Percentiles rank a stretch among this genome's conserved stretches.
phyloP scores from a whole-genome alignment of 2,329 filamentous ascomycete species.

The Colletotrichum tanaceti region DNA sequence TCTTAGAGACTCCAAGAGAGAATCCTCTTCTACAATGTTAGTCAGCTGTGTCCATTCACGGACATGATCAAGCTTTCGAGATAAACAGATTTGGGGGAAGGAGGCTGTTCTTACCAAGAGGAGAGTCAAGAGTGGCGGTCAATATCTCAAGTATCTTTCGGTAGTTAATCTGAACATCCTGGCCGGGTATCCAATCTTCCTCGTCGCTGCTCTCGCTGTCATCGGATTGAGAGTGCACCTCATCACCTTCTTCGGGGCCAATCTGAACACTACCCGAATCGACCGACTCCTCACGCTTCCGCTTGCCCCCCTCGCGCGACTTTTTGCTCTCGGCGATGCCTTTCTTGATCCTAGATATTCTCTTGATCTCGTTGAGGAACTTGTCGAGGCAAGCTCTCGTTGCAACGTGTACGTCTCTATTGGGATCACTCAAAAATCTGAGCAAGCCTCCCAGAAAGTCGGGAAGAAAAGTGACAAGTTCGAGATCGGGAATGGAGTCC shows the following conservation, averaged over 20 bases:
- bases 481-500: slow-evolving; percentile 95
- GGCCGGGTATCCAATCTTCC: slow-evolving; percentile 96
- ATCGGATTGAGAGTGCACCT: slow-evolving; percentile 67
- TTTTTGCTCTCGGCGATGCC: slow-evolving; percentile 89
- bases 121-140: slow-evolving; percentile 87
- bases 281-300: slow-evolving; percentile 76
- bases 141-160: slow-evolving; percentile 91
- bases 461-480: slow-evolving; percentile 91
- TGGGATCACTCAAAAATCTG: slow-evolving; percentile 91
- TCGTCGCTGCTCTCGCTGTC: slow-evolving; percentile 75
- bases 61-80: not conserved
- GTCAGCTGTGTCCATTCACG: not conserved
- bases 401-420: slow-evolving; percentile 92
- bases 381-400: slow-evolving; percentile 90
- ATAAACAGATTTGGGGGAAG: slow-evolving; percentile 26
- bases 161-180: slow-evolving; percentile 95
- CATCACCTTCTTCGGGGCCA: slow-evolving; percentile 69
- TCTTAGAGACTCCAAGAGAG: slow-evolving; percentile 87
- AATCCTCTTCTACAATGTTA: slow-evolving; percentile 79
- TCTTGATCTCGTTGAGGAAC: slow-evolving; percentile 92
- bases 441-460: slow-evolving; percentile 91
- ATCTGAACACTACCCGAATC: slow-evolving; percentile 72
- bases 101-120: slow-evolving; percentile 68
- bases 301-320: slow-evolving; percentile 73
- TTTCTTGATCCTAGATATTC: slow-evolving; percentile 92